A percentile compares a stretch with the other conserved stretches of the same genome.
Conservation (phyloP, 495 filamentous ascomycete genomes). For the Platismatia glauca region DNA sequence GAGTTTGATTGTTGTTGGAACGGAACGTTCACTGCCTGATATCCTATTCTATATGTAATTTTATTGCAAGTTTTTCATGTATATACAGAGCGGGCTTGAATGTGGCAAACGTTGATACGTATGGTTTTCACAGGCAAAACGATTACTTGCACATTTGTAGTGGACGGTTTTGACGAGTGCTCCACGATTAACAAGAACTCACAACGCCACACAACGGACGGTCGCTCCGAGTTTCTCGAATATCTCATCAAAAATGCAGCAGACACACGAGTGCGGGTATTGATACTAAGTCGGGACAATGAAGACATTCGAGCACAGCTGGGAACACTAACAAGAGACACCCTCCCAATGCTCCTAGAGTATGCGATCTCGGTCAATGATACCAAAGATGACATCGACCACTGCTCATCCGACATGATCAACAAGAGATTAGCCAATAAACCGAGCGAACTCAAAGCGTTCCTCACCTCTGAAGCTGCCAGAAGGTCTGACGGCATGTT, state of each 20-base stretch:
- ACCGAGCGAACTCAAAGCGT: slow-evolving; percentile 3
- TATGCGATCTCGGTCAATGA: slow-evolving; percentile 20
- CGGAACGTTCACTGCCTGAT: no score
- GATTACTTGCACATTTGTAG: slow-evolving; percentile 15
- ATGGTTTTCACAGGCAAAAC: neutral
- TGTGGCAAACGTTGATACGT: neutral
- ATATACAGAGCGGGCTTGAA: no score
- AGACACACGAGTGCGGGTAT: slow-evolving; percentile 8
- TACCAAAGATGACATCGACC: slow-evolving; percentile 15
- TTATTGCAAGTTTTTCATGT: no score
- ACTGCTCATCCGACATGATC: slow-evolving; percentile 14
- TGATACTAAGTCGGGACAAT: slow-evolving; percentile 22
- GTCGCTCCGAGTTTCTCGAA: slow-evolving; percentile 18
- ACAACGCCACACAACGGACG: slow-evolving; percentile 15
- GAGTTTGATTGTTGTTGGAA: no score
- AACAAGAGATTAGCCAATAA: slow-evolving; percentile 19
- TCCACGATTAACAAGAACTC: slow-evolving; percentile 14
- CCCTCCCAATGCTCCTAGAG: slow-evolving; percentile 4
- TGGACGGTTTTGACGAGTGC: slow-evolving; percentile 29
- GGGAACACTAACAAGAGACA: slow-evolving; percentile 5
- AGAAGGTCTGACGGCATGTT: slow-evolving; percentile 26
- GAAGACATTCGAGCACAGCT: slow-evolving; percentile 20
- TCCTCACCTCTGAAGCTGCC: slow-evolving; percentile 17
- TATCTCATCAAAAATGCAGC: slow-evolving; percentile 7
- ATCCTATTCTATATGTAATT: no score